Evolutionary conservation across 352 stramenopile species (phyloP), one percentile per base, ranked within the genome.

Genomic region (Phytophthora capsici): DNA sequence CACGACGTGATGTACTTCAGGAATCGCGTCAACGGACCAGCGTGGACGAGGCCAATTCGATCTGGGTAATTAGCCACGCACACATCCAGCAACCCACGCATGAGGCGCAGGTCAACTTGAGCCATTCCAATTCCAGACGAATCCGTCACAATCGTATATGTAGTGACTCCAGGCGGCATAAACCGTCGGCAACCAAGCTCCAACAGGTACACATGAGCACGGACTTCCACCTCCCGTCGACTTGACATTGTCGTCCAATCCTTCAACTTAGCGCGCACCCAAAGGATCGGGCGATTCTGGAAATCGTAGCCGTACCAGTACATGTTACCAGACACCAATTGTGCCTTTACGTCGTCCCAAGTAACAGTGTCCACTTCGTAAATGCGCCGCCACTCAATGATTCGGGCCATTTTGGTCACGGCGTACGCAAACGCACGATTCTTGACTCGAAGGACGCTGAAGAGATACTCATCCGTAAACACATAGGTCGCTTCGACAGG

Each of bases 251-350:
- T 75, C 23, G 50, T 55, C 80, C 79, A 89, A 60, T 89, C 66
- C 36, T 90, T 90, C n/a, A 86, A 52, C 17, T 73, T 75, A 1
- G 80, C 75, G 23, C 82, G 82, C 25, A 88, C 80, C 82, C 80
- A 90, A 26, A 90, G 66, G 58, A 90, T 86, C 14, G 82, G 82
- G 5, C 80, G 77, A 52, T 88, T 83, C 56, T 85, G 61, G 43
- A 80, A 86, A 58, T 90, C 82, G 60, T 89, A 90, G 26, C 82
- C 82, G 48, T 86, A 85, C 82, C 82, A 90, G 55, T 90, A 90
- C 75, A 90, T 88, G 26, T 66, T 87, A 4, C 78, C 80, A 1
- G 68, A 81, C 26, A 36, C 44, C n/a, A 90, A 56, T 22, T 87
- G 80, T 0, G 43, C 17, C 19, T 77, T 69, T 5, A 89, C 76